A percentile compares a stretch with the other conserved stretches of the same genome.
These are phyloP conservation scores for Aspergillus sp. DNA, from an alignment of 2,329 filamentous ascomycete genomes.

Conservation along the genomic window DNA sequence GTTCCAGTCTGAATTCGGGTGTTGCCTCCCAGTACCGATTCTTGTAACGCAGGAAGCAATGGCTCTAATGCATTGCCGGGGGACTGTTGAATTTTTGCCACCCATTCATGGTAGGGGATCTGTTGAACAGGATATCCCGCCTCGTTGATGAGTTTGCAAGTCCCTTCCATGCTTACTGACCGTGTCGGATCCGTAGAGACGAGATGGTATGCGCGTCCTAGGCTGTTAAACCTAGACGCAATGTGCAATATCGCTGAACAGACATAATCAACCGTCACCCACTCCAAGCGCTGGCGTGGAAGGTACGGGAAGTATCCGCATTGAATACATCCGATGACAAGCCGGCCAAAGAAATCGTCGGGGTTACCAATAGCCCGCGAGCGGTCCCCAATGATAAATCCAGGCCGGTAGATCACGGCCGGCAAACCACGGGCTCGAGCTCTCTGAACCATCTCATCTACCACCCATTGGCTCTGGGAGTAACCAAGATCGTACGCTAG, in stretches of 20 bases:
- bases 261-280: constrained; percentile 11
- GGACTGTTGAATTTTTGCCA: neutral
- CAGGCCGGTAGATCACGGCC: constrained; percentile 11
- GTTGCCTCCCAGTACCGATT: neutral
- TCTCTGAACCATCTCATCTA: constrained; percentile 11
- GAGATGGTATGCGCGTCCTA: constrained; percentile 12
- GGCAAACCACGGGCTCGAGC: constrained; percentile 11
- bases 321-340: constrained; percentile 10
- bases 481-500: constrained; percentile 10
- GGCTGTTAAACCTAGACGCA: constrained; percentile 1
- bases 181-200: neutral
- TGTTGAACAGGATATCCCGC: neutral
- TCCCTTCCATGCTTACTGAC: neutral
- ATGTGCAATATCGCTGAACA: constrained; percentile 8
- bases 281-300: constrained; percentile 5
- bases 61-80: constrained; percentile 2
- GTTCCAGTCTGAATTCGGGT: no score
- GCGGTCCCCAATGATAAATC: constrained; percentile 10
- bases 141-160: neutral
- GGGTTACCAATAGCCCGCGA: constrained; percentile 9
- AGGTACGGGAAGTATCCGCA: constrained; percentile 8
- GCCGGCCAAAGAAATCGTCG: constrained; percentile 9
- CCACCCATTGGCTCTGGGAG: constrained; percentile 12
- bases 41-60: neutral
- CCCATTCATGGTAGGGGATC: neutral